These are phyloP conservation scores for Flaveria ramosissima DNA, from an alignment of 129 eudicot species.

Conservation along the genomic window DNA sequence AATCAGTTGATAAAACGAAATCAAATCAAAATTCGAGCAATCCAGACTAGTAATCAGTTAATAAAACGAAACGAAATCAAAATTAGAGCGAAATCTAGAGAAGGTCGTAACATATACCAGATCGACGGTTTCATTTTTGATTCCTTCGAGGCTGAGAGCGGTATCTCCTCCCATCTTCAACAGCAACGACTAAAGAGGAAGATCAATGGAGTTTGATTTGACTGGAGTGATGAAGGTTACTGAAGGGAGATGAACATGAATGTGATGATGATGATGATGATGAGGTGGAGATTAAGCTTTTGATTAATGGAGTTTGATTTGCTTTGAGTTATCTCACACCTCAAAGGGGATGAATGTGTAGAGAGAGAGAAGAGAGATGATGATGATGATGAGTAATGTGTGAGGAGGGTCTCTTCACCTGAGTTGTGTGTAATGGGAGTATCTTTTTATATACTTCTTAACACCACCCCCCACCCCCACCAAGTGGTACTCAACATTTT, in stretches of 20 bases:
- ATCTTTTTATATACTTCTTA: slow-evolving; percentile 38
- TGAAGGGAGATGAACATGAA: too few species aligned
- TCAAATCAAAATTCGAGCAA: neutral
- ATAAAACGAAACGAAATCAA: neutral
- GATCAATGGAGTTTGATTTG: too few species aligned
- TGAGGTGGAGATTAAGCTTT: too few species aligned
- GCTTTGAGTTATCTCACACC: too few species aligned
- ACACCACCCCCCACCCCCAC: slow-evolving; percentile 10
- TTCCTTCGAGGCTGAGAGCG: slow-evolving; percentile 56
- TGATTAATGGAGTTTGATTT: too few species aligned
- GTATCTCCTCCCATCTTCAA: slow-evolving; percentile 47
- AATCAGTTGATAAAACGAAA: too few species aligned
- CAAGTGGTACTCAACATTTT: neutral
- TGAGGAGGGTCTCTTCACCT: slow-evolving; percentile 35
- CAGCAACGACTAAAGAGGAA: neutral
- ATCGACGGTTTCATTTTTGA: slow-evolving; percentile 71
- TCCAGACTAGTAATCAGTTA: too few species aligned
- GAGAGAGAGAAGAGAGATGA: neutral
- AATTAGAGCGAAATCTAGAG: too few species aligned
- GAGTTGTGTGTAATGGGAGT: slow-evolving; percentile 16
- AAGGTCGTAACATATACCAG: slow-evolving; percentile 38
- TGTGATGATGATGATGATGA: too few species aligned
- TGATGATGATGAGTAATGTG: neutral
- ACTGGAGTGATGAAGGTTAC: too few species aligned
- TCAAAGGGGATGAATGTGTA: too few species aligned